Base-by-base conservation (phyloP, 768 basidiomycete genomes). In the Amanita pseudoporphyria region DNA sequence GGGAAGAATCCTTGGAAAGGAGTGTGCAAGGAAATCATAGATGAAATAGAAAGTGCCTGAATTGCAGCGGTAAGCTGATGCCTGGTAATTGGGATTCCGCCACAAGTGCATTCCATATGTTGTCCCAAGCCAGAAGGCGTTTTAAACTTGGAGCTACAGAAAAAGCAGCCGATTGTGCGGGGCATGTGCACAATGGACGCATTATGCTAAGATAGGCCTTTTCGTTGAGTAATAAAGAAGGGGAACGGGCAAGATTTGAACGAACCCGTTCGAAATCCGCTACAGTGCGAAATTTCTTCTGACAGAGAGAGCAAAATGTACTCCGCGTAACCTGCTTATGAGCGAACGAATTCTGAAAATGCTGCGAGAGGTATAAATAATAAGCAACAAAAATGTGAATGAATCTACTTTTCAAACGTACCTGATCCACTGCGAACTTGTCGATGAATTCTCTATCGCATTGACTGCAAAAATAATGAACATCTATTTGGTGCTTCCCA, bases 101-200 rank as follows among this genome's bases (percentile, higher is more conserved):
- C 60, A 47, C 69, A 70, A 0, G 68, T 71, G 2, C 64, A 64
- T 52, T 73, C 72, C 47, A 73, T 57, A 53, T 74, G 72, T 12
- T 60, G 57, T 1, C 67, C 64, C 5, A 72, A 60, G 1, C 63
- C 64, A 21, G 71, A 70, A 5, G 64, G 58, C 12, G 59, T 60
- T 41, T 64, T 67, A 57, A 69, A 71, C 35, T 49, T 58, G 26
- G 57, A 54, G n/a, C 38, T 26, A 55, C 68, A 73, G 7, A 24
- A 28, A 9, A 49, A 30, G 28, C 48, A 49, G 1, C 22, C 12
- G 7, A 26, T 19, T 9, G n/a, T 41, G n/a, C 31, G 28, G 9
- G 24, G 24, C 18, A 19, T 40, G 38, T 49, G 48, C 6, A 41
- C 39, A 1, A 18, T 26, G 3, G 48, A 49, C 9, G 48, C 37